Conservation (phyloP, 352 stramenopile genomes). For the Phytopythium delawarense region DNA sequence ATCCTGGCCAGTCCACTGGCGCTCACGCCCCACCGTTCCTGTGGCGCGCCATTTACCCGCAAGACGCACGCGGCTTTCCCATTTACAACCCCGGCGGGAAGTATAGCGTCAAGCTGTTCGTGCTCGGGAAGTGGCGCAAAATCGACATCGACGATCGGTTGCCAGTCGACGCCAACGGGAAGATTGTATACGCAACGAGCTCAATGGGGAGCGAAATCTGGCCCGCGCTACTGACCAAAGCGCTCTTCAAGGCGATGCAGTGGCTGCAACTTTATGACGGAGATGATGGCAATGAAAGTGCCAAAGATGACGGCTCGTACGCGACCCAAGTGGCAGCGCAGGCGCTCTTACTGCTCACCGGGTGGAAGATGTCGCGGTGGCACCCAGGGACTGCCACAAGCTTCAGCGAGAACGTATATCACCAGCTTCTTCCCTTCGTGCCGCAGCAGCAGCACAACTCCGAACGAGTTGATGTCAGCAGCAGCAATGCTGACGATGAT, state of each 20-base stretch:
- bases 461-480: neutral
- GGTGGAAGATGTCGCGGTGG: conserved; percentile 56
- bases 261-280: conserved; percentile 27
- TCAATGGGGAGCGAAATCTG: conserved; percentile 64
- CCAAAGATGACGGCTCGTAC: neutral
- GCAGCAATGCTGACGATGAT: neutral
- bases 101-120: conserved; percentile 69
- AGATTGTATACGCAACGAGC: conserved; percentile 56
- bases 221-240: conserved; percentile 61
- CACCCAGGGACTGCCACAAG: conserved; percentile 6
- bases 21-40: conserved; percentile 31
- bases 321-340: conserved; percentile 24
- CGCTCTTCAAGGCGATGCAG: conserved; percentile 59
- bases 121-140: conserved; percentile 66
- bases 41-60: conserved; percentile 73
- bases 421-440: conserved; percentile 23
- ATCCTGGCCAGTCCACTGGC: neutral
- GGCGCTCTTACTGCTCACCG: conserved; percentile 42
- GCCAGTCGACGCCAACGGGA: conserved; percentile 41
- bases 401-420: conserved; percentile 27
- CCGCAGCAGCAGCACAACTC: neutral
- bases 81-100: conserved; percentile 71
- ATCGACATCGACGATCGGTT: conserved; percentile 71
- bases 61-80: conserved; percentile 39
- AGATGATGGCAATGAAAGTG: neutral